phyloP scores from a whole-genome alignment of 2,329 filamentous ascomycete species.

The Cercospora sesami region DNA sequence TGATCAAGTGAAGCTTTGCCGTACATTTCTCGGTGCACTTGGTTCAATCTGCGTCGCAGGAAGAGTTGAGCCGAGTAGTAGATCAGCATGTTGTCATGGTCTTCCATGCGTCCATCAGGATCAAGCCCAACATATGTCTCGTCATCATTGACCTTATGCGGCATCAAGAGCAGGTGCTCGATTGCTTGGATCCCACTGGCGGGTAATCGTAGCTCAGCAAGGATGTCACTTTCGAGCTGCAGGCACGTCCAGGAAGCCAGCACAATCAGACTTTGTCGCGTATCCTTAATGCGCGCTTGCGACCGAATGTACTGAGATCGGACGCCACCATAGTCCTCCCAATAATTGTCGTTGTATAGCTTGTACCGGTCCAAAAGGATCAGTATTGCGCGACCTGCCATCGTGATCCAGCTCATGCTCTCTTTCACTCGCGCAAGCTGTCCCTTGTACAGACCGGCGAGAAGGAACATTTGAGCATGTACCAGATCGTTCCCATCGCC shows the following conservation, averaged over 20 bases:
- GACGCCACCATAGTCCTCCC: conserved; percentile 39
- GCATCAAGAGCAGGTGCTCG: conserved; percentile 65
- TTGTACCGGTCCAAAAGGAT: conserved; percentile 73
- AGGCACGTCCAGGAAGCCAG: conserved; percentile 90
- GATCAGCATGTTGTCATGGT: conserved; percentile 50
- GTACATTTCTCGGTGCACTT: conserved; percentile 58
- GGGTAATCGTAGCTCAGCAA: conserved; percentile 74
- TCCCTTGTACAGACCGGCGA: conserved; percentile 85
- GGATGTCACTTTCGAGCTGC: conserved; percentile 90
- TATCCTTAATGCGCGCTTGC: conserved; percentile 36
- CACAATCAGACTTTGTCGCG: conserved; percentile 45
- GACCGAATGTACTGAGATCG: conserved; percentile 34
- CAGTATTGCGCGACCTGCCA: conserved; percentile 62
- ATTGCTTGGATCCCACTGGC: conserved; percentile 60
- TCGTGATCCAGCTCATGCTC: conserved; percentile 71
- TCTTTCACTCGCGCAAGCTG: conserved; percentile 85
- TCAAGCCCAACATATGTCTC: conserved; percentile 32
- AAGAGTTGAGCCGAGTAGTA: conserved; percentile 64
- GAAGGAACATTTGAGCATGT: conserved; percentile 79
- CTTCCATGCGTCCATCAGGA: conserved; percentile 20
- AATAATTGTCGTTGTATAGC: conserved; percentile 40
- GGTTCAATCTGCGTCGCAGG: conserved; percentile 58
- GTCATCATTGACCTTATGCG: conserved; percentile 54
- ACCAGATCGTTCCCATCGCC: conserved; percentile 75
- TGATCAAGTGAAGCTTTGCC: conserved; percentile 38